Base-by-base conservation (phyloP, 495 filamentous ascomycete genomes). In the Arthonia radiata region DNA sequence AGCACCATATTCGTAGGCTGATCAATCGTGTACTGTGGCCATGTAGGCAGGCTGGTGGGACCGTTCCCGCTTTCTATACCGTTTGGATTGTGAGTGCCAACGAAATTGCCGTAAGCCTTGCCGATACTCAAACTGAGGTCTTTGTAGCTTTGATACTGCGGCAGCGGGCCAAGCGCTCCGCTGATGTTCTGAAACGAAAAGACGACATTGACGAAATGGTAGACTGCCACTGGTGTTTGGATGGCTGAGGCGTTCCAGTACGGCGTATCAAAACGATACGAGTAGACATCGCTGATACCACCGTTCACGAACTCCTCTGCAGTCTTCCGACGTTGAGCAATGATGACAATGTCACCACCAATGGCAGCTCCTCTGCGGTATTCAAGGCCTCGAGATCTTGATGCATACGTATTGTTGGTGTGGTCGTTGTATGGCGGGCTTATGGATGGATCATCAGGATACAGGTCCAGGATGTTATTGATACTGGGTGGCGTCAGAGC, bases 1-100 rank as follows among this genome's bases (percentile, higher is more conserved):
- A 58, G 28, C 11, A 54, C 50, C 39, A 57, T 53, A 25, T 51
- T 52, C 35, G 19, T 41, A 10, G 60, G 57, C 5, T 32, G 38
- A 8, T 35, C 27, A 4, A 42, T 28, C n/a, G 34, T 35, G 33
- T 64, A 63, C 18, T 31, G 32, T 12, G 51, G 48, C 61, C 60
- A 65, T 17, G 44, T 32, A 4, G 48, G 42, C 13, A 48, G 35
- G 5, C 34, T 23, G 10, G 10, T 27, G 9, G 21, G 13, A 2
- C 13, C 26, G 13, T 11, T 24, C 19, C 27, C 26, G 14, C 15
- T 26, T 23, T 33, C 41, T 34, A 37, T 28, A 50, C 50, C 40
- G 55, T 17, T 49, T 32, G 1, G 38, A 26, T 36, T 24, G 18
- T 30, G 31, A 10, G 22, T 22, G 12, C 13, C 27, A 7, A 41